These are phyloP conservation scores for Prasinococcaceae sp. DNA, from an alignment of 139 green algal genomes.

Conservation along the genomic window DNA sequence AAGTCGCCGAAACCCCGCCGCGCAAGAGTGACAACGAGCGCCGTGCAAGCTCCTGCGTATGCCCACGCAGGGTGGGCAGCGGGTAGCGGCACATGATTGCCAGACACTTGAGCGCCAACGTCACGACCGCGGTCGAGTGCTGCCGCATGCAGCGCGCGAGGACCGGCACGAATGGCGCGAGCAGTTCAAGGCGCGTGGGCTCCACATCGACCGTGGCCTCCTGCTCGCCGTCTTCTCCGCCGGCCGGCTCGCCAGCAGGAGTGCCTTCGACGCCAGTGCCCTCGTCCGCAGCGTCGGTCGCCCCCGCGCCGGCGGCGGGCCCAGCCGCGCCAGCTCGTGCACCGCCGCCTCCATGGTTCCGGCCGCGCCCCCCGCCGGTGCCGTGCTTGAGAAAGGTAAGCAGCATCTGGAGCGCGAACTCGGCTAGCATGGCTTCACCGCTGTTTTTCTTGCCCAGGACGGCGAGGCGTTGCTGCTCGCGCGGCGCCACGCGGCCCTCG, in stretches of 20 bases:
- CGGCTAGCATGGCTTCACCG: constrained; percentile 61
- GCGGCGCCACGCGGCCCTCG: not conserved
- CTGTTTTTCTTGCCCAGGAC: constrained; percentile 49
- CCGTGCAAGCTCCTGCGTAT: not conserved
- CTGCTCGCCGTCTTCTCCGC: no score
- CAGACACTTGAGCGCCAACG: no score
- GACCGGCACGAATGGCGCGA: constrained; percentile 32
- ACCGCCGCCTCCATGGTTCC: constrained; percentile 33
- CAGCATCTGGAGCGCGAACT: constrained; percentile 65
- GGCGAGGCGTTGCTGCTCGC: not conserved
- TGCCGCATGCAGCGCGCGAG: constrained; percentile 37
- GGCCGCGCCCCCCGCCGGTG: constrained; percentile 18
- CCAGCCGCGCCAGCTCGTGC: constrained; percentile 50
- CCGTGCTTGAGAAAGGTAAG: constrained; percentile 23
- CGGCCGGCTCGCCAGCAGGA: no score
- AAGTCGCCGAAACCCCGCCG: not conserved
- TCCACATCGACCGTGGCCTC: no score
- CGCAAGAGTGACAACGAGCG: not conserved
- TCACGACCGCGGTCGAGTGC: constrained; percentile 32
- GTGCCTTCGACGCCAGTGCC: no score
- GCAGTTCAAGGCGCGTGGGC: no score
- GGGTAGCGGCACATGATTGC: no score
- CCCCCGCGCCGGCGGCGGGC: no score
- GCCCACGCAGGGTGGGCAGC: constrained; percentile 24
- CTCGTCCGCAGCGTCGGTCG: no score